Conservation (phyloP, 805 yeast species). For the Wickerhamomyces bovis region DNA sequence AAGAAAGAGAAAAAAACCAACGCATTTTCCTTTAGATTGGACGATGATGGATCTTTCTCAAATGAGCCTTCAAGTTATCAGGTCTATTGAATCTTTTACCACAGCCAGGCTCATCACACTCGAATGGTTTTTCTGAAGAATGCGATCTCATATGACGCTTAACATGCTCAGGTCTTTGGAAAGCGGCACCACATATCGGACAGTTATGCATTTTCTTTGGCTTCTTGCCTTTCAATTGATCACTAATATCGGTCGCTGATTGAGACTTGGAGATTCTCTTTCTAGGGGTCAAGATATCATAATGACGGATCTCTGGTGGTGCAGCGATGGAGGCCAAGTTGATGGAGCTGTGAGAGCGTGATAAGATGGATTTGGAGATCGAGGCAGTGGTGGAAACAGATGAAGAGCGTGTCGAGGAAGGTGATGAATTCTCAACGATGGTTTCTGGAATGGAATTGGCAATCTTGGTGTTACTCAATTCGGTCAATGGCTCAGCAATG, state of each 20-base stretch:
- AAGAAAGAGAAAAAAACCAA: background rate
- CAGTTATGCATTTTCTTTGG: slow-evolving; percentile 55
- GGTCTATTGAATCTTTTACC: slow-evolving; percentile 61
- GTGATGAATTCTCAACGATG: slow-evolving; percentile 2
- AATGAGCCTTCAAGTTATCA: slow-evolving; percentile 77
- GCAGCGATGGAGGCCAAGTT: slow-evolving; percentile 51
- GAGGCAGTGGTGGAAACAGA: background rate
- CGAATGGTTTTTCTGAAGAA: slow-evolving; percentile 72
- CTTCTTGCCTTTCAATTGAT: slow-evolving; percentile 26
- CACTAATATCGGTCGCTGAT: slow-evolving; percentile 15
- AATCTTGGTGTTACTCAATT: background rate
- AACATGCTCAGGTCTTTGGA: slow-evolving; percentile 69
- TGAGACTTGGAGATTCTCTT: slow-evolving; percentile 16
- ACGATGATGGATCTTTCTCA: slow-evolving; percentile 57
- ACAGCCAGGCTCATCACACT: slow-evolving; percentile 59
- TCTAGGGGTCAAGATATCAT: slow-evolving; percentile 23
- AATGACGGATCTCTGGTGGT: slow-evolving; percentile 21
- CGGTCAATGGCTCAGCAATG: slow-evolving; percentile 5
- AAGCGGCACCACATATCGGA: slow-evolving; percentile 54
- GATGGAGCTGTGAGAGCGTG: slow-evolving; percentile 45
- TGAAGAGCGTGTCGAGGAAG: slow-evolving; percentile 2
- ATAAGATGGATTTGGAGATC: slow-evolving; percentile 4
- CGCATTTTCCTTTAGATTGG: slow-evolving; percentile 56
- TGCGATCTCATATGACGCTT: slow-evolving; percentile 74
- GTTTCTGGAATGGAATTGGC: slow-evolving; percentile 2